A percentile compares a stretch with the other conserved stretches of the same genome.
Conservation (phyloP, 192 early-diverging fungal genomes). For the Chytriomyces hyalinus region DNA sequence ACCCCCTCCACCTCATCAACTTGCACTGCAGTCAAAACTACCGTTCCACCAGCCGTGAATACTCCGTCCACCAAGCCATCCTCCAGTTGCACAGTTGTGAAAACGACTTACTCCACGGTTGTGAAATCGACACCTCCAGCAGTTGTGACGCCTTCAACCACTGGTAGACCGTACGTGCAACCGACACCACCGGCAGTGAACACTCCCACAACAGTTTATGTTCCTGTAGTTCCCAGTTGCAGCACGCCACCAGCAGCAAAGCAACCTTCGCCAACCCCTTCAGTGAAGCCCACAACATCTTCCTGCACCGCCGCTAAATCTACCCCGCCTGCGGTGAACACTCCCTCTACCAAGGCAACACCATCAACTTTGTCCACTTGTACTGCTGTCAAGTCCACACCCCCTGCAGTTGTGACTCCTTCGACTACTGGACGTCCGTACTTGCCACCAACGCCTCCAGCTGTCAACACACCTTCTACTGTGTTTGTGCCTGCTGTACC, state of each 20-base stretch:
- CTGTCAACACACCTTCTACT: slow-evolving; percentile 12
- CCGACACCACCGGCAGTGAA: slow-evolving; percentile 9
- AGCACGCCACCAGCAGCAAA: background rate
- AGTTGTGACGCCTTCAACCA: too few species aligned
- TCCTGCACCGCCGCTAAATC: background rate
- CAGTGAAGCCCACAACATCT: background rate
- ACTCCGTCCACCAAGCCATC: background rate
- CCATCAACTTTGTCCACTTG: background rate
- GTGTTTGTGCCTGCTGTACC: slow-evolving; percentile 7
- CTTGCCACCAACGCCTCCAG: background rate
- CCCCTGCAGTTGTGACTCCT: background rate
- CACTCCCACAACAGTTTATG: background rate
- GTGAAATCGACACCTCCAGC: too few species aligned
- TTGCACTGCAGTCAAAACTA: background rate
- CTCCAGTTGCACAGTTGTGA: too few species aligned
- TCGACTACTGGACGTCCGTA: background rate
- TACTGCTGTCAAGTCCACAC: background rate
- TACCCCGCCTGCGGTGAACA: background rate
- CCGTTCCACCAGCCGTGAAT: background rate
- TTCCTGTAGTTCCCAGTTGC: slow-evolving; percentile 8
- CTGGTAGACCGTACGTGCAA: background rate
- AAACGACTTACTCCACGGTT: too few species aligned
- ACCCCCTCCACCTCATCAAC: background rate
- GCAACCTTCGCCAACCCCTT: background rate
- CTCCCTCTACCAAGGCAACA: background rate